Conservation (phyloP, 768 basidiomycete species). For the Cystobasidiopsis lactophilus region DNA sequence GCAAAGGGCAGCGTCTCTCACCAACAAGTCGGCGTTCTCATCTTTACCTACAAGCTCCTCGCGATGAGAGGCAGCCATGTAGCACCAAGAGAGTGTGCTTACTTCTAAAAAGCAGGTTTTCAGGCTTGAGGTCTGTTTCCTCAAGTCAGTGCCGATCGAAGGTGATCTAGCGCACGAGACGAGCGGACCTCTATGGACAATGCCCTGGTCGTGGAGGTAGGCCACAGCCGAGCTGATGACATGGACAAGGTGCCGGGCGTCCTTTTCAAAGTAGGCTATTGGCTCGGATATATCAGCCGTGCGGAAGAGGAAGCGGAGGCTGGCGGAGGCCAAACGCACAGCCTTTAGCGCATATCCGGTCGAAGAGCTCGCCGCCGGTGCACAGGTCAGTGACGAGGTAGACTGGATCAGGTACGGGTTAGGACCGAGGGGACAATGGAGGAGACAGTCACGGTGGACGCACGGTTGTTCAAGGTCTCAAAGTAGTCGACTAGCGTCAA, state of each 20-base stretch:
- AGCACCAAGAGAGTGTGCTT: constrained; percentile 33
- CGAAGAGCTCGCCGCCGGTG: constrained; percentile 89
- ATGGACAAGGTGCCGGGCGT: constrained; percentile 68
- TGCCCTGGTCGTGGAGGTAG: constrained; percentile 74
- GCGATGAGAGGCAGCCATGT: background rate
- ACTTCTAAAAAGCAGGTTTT: constrained; percentile 86
- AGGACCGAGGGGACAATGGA: background rate
- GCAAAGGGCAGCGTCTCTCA: too few species aligned
- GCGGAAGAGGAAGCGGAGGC: background rate
- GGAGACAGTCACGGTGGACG: background rate
- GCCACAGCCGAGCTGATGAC: constrained; percentile 69
- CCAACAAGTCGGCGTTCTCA: background rate
- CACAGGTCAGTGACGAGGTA: constrained; percentile 92
- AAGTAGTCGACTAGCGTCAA: constrained; percentile 93
- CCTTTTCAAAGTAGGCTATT: constrained; percentile 59
- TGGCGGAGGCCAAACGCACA: constrained; percentile 2
- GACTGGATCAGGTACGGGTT: background rate
- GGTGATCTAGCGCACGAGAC: background rate
- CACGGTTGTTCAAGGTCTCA: constrained; percentile 28
- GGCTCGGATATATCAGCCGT: background rate
- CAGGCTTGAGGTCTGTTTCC: constrained; percentile 75
- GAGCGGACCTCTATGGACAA: constrained; percentile 60
- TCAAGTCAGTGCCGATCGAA: background rate
- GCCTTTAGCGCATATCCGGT: constrained; percentile 94
- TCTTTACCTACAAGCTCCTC: background rate